Evolutionary conservation across 768 basidiomycete species (phyloP).

Genomic region (Rhizopogon vulgaris): DNA sequence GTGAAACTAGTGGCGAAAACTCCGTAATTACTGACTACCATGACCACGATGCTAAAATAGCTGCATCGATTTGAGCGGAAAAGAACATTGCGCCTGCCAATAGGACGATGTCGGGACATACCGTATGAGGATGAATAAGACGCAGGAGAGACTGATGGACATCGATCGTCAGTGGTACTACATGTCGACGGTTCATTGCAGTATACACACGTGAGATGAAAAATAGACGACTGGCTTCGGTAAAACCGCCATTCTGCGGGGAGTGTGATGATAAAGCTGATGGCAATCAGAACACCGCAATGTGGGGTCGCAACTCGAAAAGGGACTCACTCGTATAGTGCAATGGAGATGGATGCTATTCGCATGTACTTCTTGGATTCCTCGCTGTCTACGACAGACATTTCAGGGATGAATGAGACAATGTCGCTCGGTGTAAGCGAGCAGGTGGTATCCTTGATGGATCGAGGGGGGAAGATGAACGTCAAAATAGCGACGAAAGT

Average conservation of each 20-base stretch:
- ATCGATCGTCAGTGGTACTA: background rate
- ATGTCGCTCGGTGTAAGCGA: no score
- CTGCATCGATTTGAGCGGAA: conserved; percentile 6
- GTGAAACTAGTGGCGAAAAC: conserved; percentile 53
- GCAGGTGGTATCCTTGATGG: no score
- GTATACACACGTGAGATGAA: conserved; percentile 21
- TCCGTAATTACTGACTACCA: conserved; percentile 50
- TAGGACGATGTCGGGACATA: background rate
- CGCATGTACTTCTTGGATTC: conserved; percentile 27
- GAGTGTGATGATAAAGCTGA: conserved; percentile 26
- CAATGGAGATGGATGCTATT: conserved; percentile 30
- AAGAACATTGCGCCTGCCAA: background rate
- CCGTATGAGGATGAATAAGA: conserved; percentile 29
- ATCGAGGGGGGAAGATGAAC: no score
- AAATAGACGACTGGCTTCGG: conserved; percentile 19
- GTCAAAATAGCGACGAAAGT: no score
- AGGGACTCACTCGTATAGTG: conserved; percentile 34
- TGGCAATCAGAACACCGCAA: background rate
- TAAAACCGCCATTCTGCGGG: conserved; percentile 30
- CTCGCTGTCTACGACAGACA: background rate
- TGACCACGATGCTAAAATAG: conserved; percentile 38
- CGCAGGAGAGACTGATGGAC: conserved; percentile 20
- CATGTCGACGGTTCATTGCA: background rate
- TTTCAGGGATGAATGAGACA: background rate
- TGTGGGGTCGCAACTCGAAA: background rate